Conservation (phyloP, 352 stramenopile species). For the Phytopythium ostracodes region DNA sequence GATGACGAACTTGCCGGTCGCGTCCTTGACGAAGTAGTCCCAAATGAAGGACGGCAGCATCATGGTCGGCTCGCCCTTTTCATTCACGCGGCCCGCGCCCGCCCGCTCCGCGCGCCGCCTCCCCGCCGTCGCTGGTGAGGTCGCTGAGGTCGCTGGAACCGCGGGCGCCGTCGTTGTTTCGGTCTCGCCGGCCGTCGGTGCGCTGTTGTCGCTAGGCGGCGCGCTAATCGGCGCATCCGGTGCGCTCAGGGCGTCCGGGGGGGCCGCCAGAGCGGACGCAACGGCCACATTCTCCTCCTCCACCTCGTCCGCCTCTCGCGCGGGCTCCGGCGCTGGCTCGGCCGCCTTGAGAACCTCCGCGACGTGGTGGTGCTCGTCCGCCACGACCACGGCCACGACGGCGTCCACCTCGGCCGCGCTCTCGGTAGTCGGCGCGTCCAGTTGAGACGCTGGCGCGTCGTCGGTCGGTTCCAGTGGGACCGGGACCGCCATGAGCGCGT, state of each 20-base stretch:
- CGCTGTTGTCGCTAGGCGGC: not conserved
- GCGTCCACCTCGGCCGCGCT: not conserved
- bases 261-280: not conserved
- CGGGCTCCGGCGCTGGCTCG: not conserved
- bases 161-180: not conserved
- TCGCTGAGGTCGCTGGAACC: slow-evolving; percentile 2
- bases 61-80: slow-evolving; percentile 60
- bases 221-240: not conserved
- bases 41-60: slow-evolving; percentile 80
- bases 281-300: not conserved
- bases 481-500: slow-evolving; percentile 15
- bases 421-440: not conserved
- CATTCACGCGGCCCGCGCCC: slow-evolving; percentile 19
- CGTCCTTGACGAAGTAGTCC: slow-evolving; percentile 82
- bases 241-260: too few relatives aligned
- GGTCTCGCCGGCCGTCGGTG: not conserved
- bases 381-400: not conserved
- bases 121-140: not conserved
- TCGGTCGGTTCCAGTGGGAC: slow-evolving; percentile 9
- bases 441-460: not conserved
- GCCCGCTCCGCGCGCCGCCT: slow-evolving; percentile 1
- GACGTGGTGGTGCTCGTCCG: not conserved
- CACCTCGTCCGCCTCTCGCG: not conserved
- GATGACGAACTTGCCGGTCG: slow-evolving; percentile 71
- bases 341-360: slow-evolving; percentile 1